Base-by-base conservation (phyloP, 176 grass and related monocot genomes). In the Bolboschoenus planiculmis region DNA sequence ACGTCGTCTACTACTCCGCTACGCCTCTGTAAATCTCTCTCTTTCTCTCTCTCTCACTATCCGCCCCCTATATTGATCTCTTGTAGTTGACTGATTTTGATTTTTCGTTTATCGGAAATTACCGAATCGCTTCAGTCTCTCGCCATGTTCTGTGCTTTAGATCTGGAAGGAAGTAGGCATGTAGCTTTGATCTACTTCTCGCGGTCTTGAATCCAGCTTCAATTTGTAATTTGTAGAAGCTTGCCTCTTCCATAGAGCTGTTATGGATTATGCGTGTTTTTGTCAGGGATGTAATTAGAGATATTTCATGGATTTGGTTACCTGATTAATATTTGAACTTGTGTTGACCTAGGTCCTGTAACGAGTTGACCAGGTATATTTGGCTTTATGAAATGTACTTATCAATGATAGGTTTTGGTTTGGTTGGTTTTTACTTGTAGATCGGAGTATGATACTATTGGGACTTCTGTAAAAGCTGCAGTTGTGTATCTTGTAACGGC, bases 361-460 rank as follows among this genome's bases (percentile, higher is more conserved):
- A 23, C 15, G 8, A 46, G 46, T 26, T 24, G 4, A 35, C n/a
- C 39, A 46, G 39, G 27, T 46, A 27, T 75, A 16, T 37, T 58
- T 56, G 58, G 1, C 18, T 58, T 24, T 39, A 39, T 60, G 56
- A 23, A 59, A 14, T 23, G 7, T 1, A 80, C 5, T 80, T 14
- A 80, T 80, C 20, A 80, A 15, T 57, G 36, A 26, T 80, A 7
- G 16, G 60, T 24, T 15, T 80, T 50, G 16, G 14, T 80, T 56
- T 37, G 24, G 8, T 47, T 59, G 20, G 3, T 61, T 82, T 43
- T 31, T 35, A 13, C 23, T 81, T 91, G 73, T 83, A 99, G 96
- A 86, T 99, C 96, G 47, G 96, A 99, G 59, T 95, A 99, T 91
- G 96, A 95, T 44, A 99, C 96, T 3, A 88, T 99, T 54, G 96